Base-by-base conservation (phyloP, 2,329 filamentous ascomycete genomes). In the Parafenestella ontariensis region DNA sequence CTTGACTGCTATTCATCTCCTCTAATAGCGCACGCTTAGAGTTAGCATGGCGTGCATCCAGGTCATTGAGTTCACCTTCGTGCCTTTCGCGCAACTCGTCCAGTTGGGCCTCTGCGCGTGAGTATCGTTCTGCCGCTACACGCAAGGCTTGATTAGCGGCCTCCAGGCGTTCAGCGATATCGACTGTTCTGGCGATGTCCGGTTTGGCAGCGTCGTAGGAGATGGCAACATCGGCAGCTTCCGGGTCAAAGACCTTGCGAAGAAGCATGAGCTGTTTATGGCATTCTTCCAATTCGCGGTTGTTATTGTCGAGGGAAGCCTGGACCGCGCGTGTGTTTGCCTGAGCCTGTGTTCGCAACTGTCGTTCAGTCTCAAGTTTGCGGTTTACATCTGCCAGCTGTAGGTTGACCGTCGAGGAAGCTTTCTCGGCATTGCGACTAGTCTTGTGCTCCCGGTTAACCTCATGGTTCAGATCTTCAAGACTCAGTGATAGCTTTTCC, bases 401-500 rank as follows among this genome's bases (percentile, higher is more conserved):
- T 20, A 90, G 86, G 6, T 88, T 91, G 54, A 89, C 85, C 31
- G 87, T 89, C 0, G 92, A 96, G 17, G 91, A 89, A 20, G 88
- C 85, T 74, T 96, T 96, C 76, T 98, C 94, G 3, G 93, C 94
- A 71, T 90, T 95, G 55, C 94, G 88, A 69, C 89, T 95, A 18
- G 88, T 87, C 78, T 97, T 96, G 70, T 93, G 91, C 76, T 97
- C 94, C 26, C 92, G 85, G 45, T 90, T 90, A 49, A 97, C 85
- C 75, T 98, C 92, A 66, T 98, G 94, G 64, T 92, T 96, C 31
- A 97, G 81, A 73, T 99, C 94, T 73, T 99, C 94, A 8, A 98
- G 78, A 67, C 85, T 92, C 37, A 98, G 83, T 46, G 92, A 86
- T 24, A 98, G 82, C 76, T 97, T 97, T 77, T 98, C 94, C 47